Evolutionary conservation across 2,329 filamentous ascomycete genomes (phyloP).

Genomic region (Botrytis fragariae): DNA sequence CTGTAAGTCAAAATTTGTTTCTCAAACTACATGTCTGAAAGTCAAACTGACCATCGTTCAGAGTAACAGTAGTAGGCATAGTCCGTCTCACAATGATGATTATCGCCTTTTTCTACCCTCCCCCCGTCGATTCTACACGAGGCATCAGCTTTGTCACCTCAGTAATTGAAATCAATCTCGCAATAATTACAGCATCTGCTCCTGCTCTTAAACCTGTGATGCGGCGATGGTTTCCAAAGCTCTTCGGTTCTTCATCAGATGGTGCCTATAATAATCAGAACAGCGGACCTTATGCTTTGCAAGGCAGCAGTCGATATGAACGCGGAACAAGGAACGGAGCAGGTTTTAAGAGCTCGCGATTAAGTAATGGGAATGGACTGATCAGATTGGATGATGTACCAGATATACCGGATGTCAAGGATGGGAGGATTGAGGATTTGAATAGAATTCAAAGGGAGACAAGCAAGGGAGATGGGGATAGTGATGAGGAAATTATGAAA

Average conservation of each 20-base stretch:
- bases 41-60: neutral
- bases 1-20: neutral
- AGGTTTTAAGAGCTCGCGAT: neutral
- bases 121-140: neutral
- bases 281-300: neutral
- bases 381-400: neutral
- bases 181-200: neutral
- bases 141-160: neutral
- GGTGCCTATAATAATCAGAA: neutral
- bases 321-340: neutral
- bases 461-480: neutral
- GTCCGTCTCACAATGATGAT: neutral
- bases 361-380: neutral
- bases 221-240: neutral
- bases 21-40: neutral
- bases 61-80: neutral
- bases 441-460: neutral
- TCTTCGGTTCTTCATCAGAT: neutral
- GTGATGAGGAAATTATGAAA: neutral
- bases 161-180: neutral
- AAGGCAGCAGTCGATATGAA: neutral
- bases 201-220: neutral
- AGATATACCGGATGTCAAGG: neutral
- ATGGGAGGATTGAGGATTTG: neutral
- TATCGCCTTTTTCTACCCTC: neutral